Evolutionary conservation across 495 filamentous ascomycete species (phyloP).

Genomic region (Trichoderma erinaceum): DNA sequence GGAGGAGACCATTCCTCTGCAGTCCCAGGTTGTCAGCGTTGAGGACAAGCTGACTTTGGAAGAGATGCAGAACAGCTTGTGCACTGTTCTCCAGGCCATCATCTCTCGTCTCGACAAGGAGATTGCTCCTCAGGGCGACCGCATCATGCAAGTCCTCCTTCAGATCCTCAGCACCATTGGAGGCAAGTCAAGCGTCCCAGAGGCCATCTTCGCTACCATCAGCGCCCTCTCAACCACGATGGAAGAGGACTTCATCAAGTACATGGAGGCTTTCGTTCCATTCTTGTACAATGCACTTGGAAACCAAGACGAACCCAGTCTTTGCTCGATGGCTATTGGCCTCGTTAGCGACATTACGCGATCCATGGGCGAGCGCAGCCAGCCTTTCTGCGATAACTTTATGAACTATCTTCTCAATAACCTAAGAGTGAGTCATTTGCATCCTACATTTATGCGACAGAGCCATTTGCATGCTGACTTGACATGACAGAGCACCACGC

Average conservation of each 20-base stretch:
- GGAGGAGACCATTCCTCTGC: conserved; percentile 85
- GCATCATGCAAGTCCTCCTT: conserved; percentile 84
- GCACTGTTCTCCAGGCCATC: conserved; percentile 83
- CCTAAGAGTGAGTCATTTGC: conserved; percentile 60
- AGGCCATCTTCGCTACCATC: conserved; percentile 84
- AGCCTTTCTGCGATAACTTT: conserved; percentile 91
- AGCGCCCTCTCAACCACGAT: conserved; percentile 80
- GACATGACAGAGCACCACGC: conserved; percentile 51
- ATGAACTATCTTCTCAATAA: conserved; percentile 96
- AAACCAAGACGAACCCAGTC: conserved; percentile 88
- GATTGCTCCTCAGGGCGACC: conserved; percentile 82
- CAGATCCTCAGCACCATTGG: conserved; percentile 71
- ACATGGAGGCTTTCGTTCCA: conserved; percentile 90
- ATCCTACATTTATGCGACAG: conserved; percentile 13
- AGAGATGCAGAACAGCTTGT: conserved; percentile 95
- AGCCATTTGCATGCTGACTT: neutral
- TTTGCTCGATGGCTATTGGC: conserved; percentile 96
- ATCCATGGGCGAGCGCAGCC: conserved; percentile 78
- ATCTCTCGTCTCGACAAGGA: conserved; percentile 88
- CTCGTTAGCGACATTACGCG: conserved; percentile 93
- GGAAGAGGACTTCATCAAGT: conserved; percentile 87
- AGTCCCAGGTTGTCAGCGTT: conserved; percentile 88
- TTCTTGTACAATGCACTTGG: conserved; percentile 88
- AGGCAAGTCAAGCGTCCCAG: conserved; percentile 87
- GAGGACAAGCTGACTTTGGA: conserved; percentile 92